Conservation (phyloP, 345 rosid species). For the Linum lewisii region DNA sequence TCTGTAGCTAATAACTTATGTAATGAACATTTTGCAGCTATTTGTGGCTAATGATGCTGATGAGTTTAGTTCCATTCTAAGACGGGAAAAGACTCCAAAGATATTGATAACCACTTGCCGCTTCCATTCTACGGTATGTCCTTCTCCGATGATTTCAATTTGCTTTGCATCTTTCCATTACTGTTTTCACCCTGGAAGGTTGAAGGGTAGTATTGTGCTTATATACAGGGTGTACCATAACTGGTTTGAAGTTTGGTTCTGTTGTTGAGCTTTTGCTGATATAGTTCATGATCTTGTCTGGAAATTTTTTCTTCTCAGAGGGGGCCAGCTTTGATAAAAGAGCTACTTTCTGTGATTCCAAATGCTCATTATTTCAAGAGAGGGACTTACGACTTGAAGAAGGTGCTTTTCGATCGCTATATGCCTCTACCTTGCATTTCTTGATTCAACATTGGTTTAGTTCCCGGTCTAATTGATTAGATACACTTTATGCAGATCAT, state of each 20-base stretch:
- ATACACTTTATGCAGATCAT: conserved; percentile 40
- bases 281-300: conserved; percentile 7
- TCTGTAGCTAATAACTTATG: neutral
- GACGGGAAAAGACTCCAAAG: conserved; percentile 49
- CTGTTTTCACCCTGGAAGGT: neutral
- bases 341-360: conserved; percentile 70
- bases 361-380: conserved; percentile 69
- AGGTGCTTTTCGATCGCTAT: conserved; percentile 32
- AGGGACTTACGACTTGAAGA: conserved; percentile 88
- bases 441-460: neutral
- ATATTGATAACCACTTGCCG: conserved; percentile 85
- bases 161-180: neutral
- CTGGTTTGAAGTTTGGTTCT: neutral
- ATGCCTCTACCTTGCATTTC: neutral
- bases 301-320: conserved; percentile 44
- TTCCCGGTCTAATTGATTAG: neutral
- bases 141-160: conserved; percentile 1
- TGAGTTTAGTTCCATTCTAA: conserved; percentile 62
- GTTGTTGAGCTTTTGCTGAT: conserved; percentile 4
- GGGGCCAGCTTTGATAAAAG: conserved; percentile 77
- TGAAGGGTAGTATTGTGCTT: too few species aligned
- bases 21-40: conserved; percentile 34
- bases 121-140: conserved; percentile 77
- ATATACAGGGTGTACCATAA: neutral
- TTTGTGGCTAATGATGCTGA: conserved; percentile 85